Evolutionary conservation across 805 yeast species (phyloP), one percentile per base, ranked within the genome.

Genomic region (Wickerhamomyces chambardii): DNA sequence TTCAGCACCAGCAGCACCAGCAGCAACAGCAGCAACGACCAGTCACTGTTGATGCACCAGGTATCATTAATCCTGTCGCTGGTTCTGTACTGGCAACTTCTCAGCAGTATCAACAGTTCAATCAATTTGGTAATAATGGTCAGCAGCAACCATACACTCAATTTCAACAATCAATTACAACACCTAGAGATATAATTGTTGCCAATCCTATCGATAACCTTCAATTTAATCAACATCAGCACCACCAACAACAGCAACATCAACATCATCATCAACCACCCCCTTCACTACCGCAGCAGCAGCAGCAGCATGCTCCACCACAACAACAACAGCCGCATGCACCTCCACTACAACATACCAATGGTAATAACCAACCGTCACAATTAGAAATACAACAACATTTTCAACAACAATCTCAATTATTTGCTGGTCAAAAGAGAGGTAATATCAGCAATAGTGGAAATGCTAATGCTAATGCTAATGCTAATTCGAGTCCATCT

Each of bases 1-100:
- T 38, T 35, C 49, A 44, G 48, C 36, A 58, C 15, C 54, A 56
- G 33, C 53, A 57, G 24, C 64, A 56, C 33, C 53, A 41, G 7
- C 41, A 39, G 16, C 45, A 42, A 28, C 45, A 42, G 22, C 28
- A 31, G 30, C 12, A 24, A 24, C 27, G 9, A 19, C 32, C 12
- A 16, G n/a, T n/a, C n/a, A n/a, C n/a, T n/a, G n/a, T n/a, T n/a
- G n/a, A n/a, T n/a, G n/a, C n/a, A n/a, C n/a, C n/a, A n/a, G n/a
- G n/a, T n/a, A n/a, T n/a, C n/a, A n/a, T n/a, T n/a, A n/a, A n/a
- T n/a, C n/a, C n/a, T n/a, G n/a, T n/a, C 28, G 7, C 10, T 12
- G 5, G 33, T 15, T 25, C 25, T 22, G 4, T 15, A 18, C 7
- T 15, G 21, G 6, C 35, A 33, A 33, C 26, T 28, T 28, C 30